These are phyloP conservation scores for Alternaria consortialis DNA, from an alignment of 2,329 filamentous ascomycete species.

Conservation along the genomic window DNA sequence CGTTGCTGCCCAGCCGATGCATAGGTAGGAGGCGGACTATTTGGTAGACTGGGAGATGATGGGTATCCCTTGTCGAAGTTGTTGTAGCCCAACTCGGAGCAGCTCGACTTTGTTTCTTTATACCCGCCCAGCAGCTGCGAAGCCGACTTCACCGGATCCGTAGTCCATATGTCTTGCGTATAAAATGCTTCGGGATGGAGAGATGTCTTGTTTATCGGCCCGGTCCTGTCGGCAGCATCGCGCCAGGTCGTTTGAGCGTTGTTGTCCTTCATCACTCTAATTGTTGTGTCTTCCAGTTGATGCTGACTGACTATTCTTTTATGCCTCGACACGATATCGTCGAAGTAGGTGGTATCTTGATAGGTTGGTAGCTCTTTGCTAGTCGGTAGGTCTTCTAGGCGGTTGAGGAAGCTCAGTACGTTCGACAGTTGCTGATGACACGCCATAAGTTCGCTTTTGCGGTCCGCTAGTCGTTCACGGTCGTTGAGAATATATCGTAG, in stretches of 20 bases:
- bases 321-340: constrained; percentile 5
- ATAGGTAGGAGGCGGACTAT: constrained; percentile 14
- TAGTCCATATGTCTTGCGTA: not conserved
- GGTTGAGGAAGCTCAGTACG: constrained; percentile 28
- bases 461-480: constrained; percentile 33
- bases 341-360: constrained; percentile 13
- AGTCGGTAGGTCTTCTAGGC: constrained; percentile 23
- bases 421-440: constrained; percentile 40
- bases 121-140: not conserved
- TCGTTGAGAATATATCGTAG: constrained; percentile 35
- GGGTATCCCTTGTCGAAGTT: not conserved
- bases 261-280: not conserved
- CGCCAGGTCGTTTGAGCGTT: not conserved
- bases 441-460: constrained; percentile 28
- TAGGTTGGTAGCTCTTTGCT: constrained; percentile 5
- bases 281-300: not conserved
- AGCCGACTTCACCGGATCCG: not conserved
- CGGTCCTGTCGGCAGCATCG: not conserved
- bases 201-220: not conserved
- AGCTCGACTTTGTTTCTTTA: not conserved
- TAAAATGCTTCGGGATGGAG: not conserved
- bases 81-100: not conserved
- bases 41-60: not conserved
- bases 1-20: not conserved
- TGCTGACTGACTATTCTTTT: too few species aligned